Evolutionary conservation across 768 basidiomycete species (phyloP).

Genomic region (Mycena pura): DNA sequence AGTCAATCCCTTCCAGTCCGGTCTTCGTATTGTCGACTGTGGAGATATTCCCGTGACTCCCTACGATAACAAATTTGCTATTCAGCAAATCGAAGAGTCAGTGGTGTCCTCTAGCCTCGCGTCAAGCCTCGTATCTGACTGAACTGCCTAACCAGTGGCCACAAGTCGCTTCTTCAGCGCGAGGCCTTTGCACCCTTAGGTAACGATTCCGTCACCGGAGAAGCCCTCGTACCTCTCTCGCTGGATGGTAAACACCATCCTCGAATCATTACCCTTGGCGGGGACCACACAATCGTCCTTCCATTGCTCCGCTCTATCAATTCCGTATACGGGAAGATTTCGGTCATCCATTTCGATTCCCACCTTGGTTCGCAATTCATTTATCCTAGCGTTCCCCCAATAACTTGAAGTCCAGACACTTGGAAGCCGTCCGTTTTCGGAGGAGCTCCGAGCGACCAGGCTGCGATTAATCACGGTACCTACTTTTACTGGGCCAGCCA

Average conservation of each 20-base stretch:
- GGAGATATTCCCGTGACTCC: conserved; percentile 83
- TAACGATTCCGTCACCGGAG: conserved; percentile 66
- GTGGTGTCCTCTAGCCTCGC: not conserved
- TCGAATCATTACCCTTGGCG: conserved; percentile 82
- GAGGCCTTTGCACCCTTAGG: conserved; percentile 66
- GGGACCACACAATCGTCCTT: conserved; percentile 85
- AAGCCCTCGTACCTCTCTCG: conserved; percentile 63
- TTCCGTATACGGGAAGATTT: conserved; percentile 79
- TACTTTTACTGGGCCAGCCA: conserved; percentile 91
- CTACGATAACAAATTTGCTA: conserved; percentile 77
- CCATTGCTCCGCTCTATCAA: conserved; percentile 70
- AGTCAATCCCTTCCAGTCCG: conserved; percentile 74
- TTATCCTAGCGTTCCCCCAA: conserved; percentile 24
- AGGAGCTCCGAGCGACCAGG: conserved; percentile 72
- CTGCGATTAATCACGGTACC: conserved; percentile 85
- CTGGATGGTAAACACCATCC: conserved; percentile 79
- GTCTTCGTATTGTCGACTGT: conserved; percentile 76
- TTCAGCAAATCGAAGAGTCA: conserved; percentile 70
- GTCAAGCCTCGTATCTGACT: not conserved
- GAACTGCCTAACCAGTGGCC: conserved; percentile 42
- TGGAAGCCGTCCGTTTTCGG: conserved; percentile 82
- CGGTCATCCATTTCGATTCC: conserved; percentile 88
- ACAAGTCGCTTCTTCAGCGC: conserved; percentile 73
- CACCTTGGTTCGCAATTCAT: conserved; percentile 56
- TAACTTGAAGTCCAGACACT: conserved; percentile 51